Evolutionary conservation across 2,329 filamentous ascomycete species (phyloP), one percentile per base, ranked within the genome.

Genomic region (Alternaria infectoria): DNA sequence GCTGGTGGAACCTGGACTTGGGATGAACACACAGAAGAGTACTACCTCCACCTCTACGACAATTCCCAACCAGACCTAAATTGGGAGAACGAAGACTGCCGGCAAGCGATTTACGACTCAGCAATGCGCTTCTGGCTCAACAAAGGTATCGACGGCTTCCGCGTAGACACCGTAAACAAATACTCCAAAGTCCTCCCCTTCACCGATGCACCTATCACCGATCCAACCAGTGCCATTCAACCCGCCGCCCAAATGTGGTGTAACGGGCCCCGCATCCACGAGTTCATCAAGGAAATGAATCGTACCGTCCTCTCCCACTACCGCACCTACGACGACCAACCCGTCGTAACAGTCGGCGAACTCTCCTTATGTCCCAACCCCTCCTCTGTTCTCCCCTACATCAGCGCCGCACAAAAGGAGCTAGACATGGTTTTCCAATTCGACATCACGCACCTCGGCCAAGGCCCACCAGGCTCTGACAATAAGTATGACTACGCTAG

Each of bases 261-360:
- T 60, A 88, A 88, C 54, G 87, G 87, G 0, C 87, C 87, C 0
- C 80, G 86, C 3, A 79, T 89, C 56, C 86, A 89, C 67, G 86
- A 89, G 57, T 88, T 83, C 65, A 77, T 89, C 54, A 81, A 83
- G 47, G 86, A 85, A 30, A 81, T 89, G 58, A 83, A 87, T 6
- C 75, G 80, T 32, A 81, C 83, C 19, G 83, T 88, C 0, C 77
- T 89, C 2, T 82, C 83, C 51, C 82, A 87, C 57, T 88, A 88
- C 66, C 83, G 85, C 68, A 84, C 86, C 3, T 77, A 72, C 44
- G 75, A 77, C 54, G 59, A 59, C 7, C 66, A 71, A 11, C 63
- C 67, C 0, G 58, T 77, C 0, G 86, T 88, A 61, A 87, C 87
- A 10, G 86, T 89, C 0, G 87, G 87, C 21, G 87, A 89, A 71